A percentile compares a stretch with the other conserved stretches of the same genome.
Evolutionary conservation across 345 rosid genomes (phyloP).

Genomic region (Kandelia obovata): DNA sequence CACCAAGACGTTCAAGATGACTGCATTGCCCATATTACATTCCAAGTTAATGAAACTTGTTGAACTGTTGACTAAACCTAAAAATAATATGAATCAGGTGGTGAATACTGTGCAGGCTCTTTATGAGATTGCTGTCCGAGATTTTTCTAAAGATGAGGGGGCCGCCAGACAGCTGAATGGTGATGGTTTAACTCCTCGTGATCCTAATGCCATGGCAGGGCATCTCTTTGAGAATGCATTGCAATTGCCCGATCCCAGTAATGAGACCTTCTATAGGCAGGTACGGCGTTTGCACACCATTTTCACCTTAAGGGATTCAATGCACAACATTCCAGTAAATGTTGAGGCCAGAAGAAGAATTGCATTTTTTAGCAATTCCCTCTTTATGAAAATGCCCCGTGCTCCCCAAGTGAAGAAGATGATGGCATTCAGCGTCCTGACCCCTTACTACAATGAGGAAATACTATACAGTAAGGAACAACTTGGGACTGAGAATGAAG

Average conservation of each 20-base stretch:
- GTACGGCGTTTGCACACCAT: slow-evolving; percentile 82
- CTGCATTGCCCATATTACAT: slow-evolving; percentile 55
- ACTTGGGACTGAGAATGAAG: slow-evolving; percentile 84
- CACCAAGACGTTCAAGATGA: slow-evolving; percentile 62
- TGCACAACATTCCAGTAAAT: slow-evolving; percentile 76
- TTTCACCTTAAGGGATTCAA: slow-evolving; percentile 84
- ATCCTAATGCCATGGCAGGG: slow-evolving; percentile 67
- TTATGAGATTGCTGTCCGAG: slow-evolving; percentile 71
- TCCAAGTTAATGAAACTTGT: slow-evolving; percentile 54
- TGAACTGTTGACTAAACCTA: slow-evolving; percentile 43
- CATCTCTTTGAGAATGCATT: slow-evolving; percentile 75
- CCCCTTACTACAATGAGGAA: slow-evolving; percentile 93
- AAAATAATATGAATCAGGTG: slow-evolving; percentile 46
- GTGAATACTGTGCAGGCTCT: slow-evolving; percentile 74
- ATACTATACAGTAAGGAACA: slow-evolving; percentile 87
- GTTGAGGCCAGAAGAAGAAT: slow-evolving; percentile 93
- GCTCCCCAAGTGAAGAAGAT: slow-evolving; percentile 99
- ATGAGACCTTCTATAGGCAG: slow-evolving; percentile 74
- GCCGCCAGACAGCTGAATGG: slow-evolving; percentile 48
- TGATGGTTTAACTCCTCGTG: slow-evolving; percentile 73
- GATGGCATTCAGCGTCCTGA: slow-evolving; percentile 93
- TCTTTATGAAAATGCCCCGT: slow-evolving; percentile 96
- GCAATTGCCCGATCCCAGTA: slow-evolving; percentile 63
- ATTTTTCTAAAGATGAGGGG: slow-evolving; percentile 69
- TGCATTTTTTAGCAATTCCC: slow-evolving; percentile 94